Base-by-base conservation (phyloP, 1,284 basidiomycete genomes). In the Volvariella volvacea region DNA sequence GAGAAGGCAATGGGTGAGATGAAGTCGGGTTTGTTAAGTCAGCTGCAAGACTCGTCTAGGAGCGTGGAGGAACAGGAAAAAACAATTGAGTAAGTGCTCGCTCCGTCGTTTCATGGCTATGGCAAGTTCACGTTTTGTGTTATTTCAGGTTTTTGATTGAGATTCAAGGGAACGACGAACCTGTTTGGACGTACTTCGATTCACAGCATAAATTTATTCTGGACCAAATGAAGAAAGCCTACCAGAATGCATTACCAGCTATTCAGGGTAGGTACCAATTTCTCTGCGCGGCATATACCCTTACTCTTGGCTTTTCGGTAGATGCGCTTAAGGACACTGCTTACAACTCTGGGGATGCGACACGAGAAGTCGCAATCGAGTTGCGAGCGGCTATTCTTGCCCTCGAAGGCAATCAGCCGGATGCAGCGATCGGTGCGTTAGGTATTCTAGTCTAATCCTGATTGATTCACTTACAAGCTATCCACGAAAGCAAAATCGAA, bases 1-100 rank as follows among this genome's bases (percentile, higher is more conserved):
- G 95, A 99, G 67, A 89, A 84, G 55, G 92, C 93, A 36, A 95
- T 99, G 85, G 76, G 76, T 30, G 92, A 95, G 59, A 91, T 99
- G 90, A 78, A 83, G 53, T 78, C 71, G 39, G 78, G 83, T 22
- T 71, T 99, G n/a, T 67, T 88, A 39, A 73, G 73, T 7, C 82
- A 88, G 55, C 66, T 99, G 30, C 81, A 88, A 58, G 91, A 97
- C 53, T 76, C 85, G 2, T 73, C 69, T 34, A 71, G 89, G 38
- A 83, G 78, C 39, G 78, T 95, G 3, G 96, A 99, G 48, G 95
- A 98, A 53, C 92, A 97, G 51, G 94, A 98, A 67, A 93, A 91
- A 70, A 97, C 91, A 1, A 88, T 99, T 41, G 94, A 99, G 92
- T 93, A 56, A 55, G 84, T 66, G 0, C 6, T 28, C 38, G 39